Base-by-base conservation (phyloP, 2,329 filamentous ascomycete species). In the Chrysoporthe cubensis region DNA sequence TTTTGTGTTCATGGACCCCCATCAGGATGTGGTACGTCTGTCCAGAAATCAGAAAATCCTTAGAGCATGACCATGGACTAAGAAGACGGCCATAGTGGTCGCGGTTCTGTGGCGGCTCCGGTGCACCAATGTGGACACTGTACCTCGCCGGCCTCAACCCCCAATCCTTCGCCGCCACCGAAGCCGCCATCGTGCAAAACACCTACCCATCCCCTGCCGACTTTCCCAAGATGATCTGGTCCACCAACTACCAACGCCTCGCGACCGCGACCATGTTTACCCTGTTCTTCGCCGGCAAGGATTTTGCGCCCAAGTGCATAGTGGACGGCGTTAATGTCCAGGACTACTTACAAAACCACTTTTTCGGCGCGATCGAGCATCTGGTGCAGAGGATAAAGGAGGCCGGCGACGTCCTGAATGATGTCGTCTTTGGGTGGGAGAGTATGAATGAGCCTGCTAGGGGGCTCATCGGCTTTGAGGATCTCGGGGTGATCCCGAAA, bases 151-250 rank as follows among this genome's bases (percentile, higher is more conserved):
- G 96, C 9, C 83, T 99, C 59, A 93, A 99, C 76, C 96, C 96
- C 0, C 86, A 90, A 77, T 90, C 87, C 72, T 97, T 99, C 75
- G 88, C 90, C 64, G 89, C 88, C 26, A 99, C 94, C 16, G 91
- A 97, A 79, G 95, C 95, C 4, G 93, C 96, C 48, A 87, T 98
- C 69, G 95, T 99, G 7, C 96, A 99, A 64, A 99, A 98, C 75
- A 96, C 92, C 1, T 97, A 93, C 76, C 89, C 92, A 11, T 87
- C 97, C 26, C 93, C 94, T 9, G 90, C 90, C 37, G 86, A 90
- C 1, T 99, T 95, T 72, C 96, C 96, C 34, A 98, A 97, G 81
- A 99, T 99, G 96, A 95, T 98, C 67, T 99, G 96, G 96, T 94
- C 95, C 18, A 98, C 96, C 63, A 99, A 99, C 77, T 99, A 99